These are phyloP conservation scores for Penicillium decumbens DNA, from an alignment of 2,329 filamentous ascomycete species.

Conservation along the genomic window DNA sequence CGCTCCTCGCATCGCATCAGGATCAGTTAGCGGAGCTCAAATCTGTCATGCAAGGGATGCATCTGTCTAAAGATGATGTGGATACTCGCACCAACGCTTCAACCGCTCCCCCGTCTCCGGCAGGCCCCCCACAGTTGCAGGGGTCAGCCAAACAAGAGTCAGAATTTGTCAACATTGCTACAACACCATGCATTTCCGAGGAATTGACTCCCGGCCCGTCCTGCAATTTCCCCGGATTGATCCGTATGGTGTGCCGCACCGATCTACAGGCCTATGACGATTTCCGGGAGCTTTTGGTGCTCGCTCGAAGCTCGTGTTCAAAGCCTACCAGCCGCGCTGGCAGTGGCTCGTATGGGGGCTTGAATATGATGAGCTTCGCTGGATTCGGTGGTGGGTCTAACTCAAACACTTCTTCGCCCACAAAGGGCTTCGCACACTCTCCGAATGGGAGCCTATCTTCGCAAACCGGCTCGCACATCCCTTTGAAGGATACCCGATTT, in stretches of 20 bases:
- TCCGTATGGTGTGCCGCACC: conserved; percentile 76
- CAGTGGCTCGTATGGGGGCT: conserved; percentile 64
- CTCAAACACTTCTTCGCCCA: conserved; percentile 57
- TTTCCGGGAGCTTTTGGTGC: conserved; percentile 70
- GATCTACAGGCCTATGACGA: conserved; percentile 80
- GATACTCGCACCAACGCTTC: conserved; percentile 62
- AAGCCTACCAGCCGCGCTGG: conserved; percentile 63
- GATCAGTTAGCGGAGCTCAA: conserved; percentile 92
- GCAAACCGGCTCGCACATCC: conserved; percentile 43
- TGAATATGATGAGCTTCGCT: conserved; percentile 56
- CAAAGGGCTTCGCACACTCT: conserved; percentile 57
- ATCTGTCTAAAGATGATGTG: conserved; percentile 64
- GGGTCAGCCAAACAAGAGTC: conserved; percentile 51
- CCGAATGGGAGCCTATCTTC: conserved; percentile 40
- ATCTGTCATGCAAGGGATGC: conserved; percentile 83
- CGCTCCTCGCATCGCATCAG: conserved; percentile 79
- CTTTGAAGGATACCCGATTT: conserved; percentile 85
- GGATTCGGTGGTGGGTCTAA: conserved; percentile 46
- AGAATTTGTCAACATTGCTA: conserved; percentile 55
- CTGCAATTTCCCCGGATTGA: conserved; percentile 72
- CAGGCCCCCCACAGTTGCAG: conserved; percentile 55
- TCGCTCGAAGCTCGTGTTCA: conserved; percentile 54
- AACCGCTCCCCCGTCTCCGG: conserved; percentile 74
- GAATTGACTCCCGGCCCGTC: conserved; percentile 59
- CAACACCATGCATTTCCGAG: conserved; percentile 45